These are phyloP conservation scores for Chlamydomonas urium DNA, from an alignment of 139 green algal species.

Conservation along the genomic window DNA sequence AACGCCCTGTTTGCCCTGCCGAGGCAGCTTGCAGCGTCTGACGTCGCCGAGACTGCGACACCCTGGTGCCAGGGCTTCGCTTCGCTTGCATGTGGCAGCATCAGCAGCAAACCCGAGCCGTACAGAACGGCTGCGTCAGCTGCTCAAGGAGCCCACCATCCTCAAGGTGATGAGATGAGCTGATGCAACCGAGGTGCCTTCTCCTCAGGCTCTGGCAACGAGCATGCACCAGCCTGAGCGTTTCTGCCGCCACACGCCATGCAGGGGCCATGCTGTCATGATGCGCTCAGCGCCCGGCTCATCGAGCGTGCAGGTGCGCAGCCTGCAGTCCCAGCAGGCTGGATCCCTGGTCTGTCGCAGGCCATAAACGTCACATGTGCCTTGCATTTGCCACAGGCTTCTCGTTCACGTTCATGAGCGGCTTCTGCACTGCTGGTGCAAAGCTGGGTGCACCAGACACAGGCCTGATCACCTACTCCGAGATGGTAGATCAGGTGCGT, in stretches of 20 bases:
- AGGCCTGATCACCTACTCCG: slow-evolving; percentile 75
- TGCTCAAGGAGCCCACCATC: slow-evolving; percentile 11
- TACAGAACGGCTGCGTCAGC: slow-evolving; percentile 1
- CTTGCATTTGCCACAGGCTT: slow-evolving; percentile 54
- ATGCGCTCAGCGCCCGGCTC: slow-evolving; percentile 72
- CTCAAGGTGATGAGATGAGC: slow-evolving; percentile 1
- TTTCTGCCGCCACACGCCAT: neutral
- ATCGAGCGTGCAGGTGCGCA: slow-evolving; percentile 68
- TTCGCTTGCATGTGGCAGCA: no score
- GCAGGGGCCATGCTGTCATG: slow-evolving; percentile 76
- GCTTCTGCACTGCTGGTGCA: slow-evolving; percentile 76
- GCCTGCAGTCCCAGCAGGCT: neutral
- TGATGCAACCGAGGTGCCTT: neutral
- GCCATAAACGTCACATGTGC: slow-evolving; percentile 10
- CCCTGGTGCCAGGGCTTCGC: no score
- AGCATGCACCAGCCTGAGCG: neutral
- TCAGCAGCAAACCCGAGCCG: no score
- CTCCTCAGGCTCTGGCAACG: neutral
- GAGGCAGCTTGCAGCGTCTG: no score
- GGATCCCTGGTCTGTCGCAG: neutral
- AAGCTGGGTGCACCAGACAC: slow-evolving; percentile 75
- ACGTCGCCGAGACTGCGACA: no score
- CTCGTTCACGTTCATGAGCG: slow-evolving; percentile 80
- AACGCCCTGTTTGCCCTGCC: no score
- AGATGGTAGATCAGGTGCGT: slow-evolving; percentile 77